These are phyloP conservation scores for Rhizophlyctis rosea DNA, from an alignment of 192 early-diverging fungal species.

Conservation along the genomic window DNA sequence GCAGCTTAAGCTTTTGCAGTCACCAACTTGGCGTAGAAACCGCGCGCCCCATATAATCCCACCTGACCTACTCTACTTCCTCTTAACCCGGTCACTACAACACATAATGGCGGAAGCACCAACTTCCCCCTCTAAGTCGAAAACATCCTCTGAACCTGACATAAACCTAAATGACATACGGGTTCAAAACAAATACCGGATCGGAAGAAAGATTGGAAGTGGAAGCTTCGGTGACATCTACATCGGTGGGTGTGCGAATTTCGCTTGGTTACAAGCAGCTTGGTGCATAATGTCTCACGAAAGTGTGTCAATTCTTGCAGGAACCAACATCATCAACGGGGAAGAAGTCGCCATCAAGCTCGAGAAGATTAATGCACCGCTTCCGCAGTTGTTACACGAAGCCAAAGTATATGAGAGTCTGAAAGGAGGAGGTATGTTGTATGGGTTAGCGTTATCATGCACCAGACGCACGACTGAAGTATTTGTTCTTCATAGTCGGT, in stretches of 20 bases:
- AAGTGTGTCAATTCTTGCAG: conserved; percentile 36
- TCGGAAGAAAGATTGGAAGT: conserved; percentile 94
- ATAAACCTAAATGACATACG: conserved; percentile 51
- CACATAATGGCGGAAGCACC: too few relatives aligned
- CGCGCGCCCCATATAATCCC: too few relatives aligned
- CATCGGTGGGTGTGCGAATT: conserved; percentile 64
- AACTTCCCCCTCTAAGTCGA: too few relatives aligned
- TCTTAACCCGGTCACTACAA: too few relatives aligned
- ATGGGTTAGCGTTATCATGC: not conserved
- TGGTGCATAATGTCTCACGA: not conserved
- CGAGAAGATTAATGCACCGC: conserved; percentile 88
- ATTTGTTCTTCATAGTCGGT: conserved; percentile 42
- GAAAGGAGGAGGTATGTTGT: conserved; percentile 69
- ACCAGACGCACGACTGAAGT: not conserved
- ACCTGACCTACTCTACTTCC: too few relatives aligned
- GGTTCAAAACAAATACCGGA: conserved; percentile 90
- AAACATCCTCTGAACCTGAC: too few relatives aligned
- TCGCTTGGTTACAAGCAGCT: not conserved
- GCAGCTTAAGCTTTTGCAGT: too few relatives aligned
- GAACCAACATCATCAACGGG: conserved; percentile 81
- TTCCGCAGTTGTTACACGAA: conserved; percentile 97
- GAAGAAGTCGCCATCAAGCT: conserved; percentile 99
- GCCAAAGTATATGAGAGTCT: conserved; percentile 92
- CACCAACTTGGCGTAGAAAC: too few relatives aligned
- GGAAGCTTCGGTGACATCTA: conserved; percentile 99